phyloP scores from a whole-genome alignment of 176 grass and related monocot genomes.

The Ampelocalamus luodianensis region DNA sequence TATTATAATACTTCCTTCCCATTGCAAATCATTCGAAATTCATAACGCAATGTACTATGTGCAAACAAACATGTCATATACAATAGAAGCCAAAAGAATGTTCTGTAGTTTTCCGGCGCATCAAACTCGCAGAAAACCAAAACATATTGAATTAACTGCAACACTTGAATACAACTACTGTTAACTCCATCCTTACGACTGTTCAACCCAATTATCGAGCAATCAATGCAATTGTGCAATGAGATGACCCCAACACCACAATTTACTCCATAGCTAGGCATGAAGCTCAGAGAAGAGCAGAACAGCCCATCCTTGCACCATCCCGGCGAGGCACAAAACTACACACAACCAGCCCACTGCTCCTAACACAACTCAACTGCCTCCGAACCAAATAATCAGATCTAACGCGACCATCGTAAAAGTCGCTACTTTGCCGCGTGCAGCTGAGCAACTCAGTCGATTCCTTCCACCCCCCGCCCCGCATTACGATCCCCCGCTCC shows the following conservation, averaged over 20 bases:
- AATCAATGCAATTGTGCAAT: slow-evolving; percentile 15
- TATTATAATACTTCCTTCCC: neutral
- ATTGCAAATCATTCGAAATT: neutral
- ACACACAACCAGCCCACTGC: neutral
- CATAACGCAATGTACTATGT: neutral
- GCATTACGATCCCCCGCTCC: slow-evolving; percentile 26
- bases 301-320: neutral
- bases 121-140: neutral
- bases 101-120: neutral
- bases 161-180: neutral
- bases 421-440: neutral
- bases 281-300: neutral
- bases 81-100: neutral
- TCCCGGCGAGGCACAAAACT: neutral
- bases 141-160: neutral
- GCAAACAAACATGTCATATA: slow-evolving; percentile 1
- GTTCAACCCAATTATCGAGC: neutral
- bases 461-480: neutral
- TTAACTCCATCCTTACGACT: slow-evolving; percentile 16
- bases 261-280: neutral
- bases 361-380: neutral
- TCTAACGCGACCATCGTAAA: slow-evolving; percentile 26
- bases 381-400: slow-evolving; percentile 12
- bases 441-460: neutral
- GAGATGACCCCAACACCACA: neutral